phyloP scores from a whole-genome alignment of 768 basidiomycete species.

The Tylopilus balloui region DNA sequence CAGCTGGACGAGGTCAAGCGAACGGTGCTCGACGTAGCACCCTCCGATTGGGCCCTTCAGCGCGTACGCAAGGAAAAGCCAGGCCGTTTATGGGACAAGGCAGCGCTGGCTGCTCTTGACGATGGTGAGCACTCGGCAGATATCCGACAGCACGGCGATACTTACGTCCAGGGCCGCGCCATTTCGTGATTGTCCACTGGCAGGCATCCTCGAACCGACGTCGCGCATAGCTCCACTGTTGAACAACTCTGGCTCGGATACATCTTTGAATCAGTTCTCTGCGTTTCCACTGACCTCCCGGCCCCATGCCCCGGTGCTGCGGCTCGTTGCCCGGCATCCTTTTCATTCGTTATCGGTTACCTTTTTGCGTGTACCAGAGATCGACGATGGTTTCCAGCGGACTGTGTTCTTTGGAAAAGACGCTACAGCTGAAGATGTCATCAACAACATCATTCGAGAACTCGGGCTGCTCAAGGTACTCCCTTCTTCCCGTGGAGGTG shows the following conservation, averaged over 20 bases:
- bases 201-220: conserved; percentile 49
- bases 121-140: conserved; percentile 45
- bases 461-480: conserved; percentile 65
- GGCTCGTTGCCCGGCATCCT: conserved; percentile 68
- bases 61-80: conserved; percentile 51
- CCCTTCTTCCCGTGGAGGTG: conserved; percentile 63
- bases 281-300: conserved; percentile 66
- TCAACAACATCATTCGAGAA: conserved; percentile 51
- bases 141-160: not conserved
- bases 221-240: conserved; percentile 51
- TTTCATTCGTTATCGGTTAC: conserved; percentile 47
- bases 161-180: conserved; percentile 12
- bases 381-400: conserved; percentile 68
- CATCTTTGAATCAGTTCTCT: conserved; percentile 54
- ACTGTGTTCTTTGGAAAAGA: conserved; percentile 59
- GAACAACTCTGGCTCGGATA: conserved; percentile 33
- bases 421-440: conserved; percentile 51
- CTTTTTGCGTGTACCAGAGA: conserved; percentile 70
- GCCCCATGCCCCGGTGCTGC: conserved; percentile 59
- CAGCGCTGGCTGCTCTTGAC: conserved; percentile 59
- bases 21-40: conserved; percentile 54
- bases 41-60: conserved; percentile 68
- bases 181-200: not conserved
- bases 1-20: conserved; percentile 44
- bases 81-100: conserved; percentile 68